Evolutionary conservation across 176 grass and related monocot genomes (phyloP).

Genomic region (Raddia guianensis): DNA sequence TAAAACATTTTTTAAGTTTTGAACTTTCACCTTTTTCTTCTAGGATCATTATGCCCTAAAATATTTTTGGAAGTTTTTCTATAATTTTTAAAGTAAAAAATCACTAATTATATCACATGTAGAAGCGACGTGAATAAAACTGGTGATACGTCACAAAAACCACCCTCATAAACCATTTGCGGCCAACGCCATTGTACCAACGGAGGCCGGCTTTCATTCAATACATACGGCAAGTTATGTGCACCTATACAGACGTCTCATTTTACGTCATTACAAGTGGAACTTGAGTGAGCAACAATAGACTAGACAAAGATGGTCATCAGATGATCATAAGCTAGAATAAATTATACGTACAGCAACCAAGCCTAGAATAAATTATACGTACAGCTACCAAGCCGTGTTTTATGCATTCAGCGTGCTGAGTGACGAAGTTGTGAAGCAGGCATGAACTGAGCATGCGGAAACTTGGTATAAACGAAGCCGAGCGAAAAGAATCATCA

Average conservation of each 20-base stretch:
- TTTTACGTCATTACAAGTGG: background rate
- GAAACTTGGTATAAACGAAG: background rate
- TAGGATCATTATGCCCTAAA: too few relatives aligned
- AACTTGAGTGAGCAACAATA: background rate
- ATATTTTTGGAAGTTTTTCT: too few relatives aligned
- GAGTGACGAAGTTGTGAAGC: background rate
- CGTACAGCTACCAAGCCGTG: background rate
- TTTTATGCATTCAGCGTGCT: background rate
- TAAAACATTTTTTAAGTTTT: too few relatives aligned
- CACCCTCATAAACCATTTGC: too few relatives aligned
- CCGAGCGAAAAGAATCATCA: background rate
- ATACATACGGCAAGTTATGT: background rate
- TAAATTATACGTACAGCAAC: background rate
- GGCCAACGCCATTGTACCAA: too few relatives aligned
- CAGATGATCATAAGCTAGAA: background rate
- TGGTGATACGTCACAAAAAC: too few relatives aligned
- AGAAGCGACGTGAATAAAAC: too few relatives aligned
- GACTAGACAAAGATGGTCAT: background rate
- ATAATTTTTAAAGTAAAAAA: too few relatives aligned
- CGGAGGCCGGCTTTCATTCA: background rate
- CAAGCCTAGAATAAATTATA: too few relatives aligned
- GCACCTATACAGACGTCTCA: background rate
- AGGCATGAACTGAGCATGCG: background rate
- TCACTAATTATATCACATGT: too few relatives aligned
- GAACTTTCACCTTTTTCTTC: too few relatives aligned